A percentile compares a stretch with the other conserved stretches of the same genome.
Conservation (phyloP, 2,329 filamentous ascomycete species). For the Aspergillus fructus region DNA sequence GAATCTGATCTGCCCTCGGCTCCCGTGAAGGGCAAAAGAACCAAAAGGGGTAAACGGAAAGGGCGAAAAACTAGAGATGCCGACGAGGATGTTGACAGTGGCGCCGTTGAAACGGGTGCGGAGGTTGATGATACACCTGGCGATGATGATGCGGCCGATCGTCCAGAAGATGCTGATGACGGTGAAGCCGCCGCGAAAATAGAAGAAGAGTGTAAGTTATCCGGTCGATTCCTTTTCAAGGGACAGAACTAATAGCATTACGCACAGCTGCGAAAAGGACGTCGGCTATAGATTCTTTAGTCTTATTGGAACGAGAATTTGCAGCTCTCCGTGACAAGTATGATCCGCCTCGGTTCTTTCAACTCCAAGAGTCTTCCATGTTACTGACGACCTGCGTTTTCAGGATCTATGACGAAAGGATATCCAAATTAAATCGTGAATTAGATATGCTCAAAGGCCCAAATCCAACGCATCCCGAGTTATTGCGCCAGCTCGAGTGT, state of each 20-base stretch:
- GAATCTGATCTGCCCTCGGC: slow-evolving; percentile 31
- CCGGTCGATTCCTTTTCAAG: not conserved
- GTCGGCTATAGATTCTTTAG: slow-evolving; percentile 75
- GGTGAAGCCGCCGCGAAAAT: slow-evolving; percentile 46
- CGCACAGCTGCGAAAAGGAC: slow-evolving; percentile 71
- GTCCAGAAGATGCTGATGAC: slow-evolving; percentile 46
- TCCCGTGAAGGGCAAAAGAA: slow-evolving; percentile 39
- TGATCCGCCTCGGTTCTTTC: slow-evolving; percentile 17
- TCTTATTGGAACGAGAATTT: slow-evolving; percentile 84
- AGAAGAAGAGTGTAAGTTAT: slow-evolving; percentile 52
- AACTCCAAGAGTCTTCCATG: not conserved
- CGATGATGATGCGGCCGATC: slow-evolving; percentile 50
- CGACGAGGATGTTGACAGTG: slow-evolving; percentile 38
- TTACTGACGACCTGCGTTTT: slow-evolving; percentile 14
- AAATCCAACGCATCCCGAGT: slow-evolving; percentile 78
- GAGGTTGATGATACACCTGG: slow-evolving; percentile 50
- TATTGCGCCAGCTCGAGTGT: slow-evolving; percentile 83
- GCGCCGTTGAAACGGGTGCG: slow-evolving; percentile 41
- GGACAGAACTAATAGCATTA: not conserved
- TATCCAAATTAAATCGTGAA: slow-evolving; percentile 74
- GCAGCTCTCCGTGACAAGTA: slow-evolving; percentile 70
- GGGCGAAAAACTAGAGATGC: slow-evolving; percentile 41
- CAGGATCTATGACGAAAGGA: slow-evolving; percentile 83
- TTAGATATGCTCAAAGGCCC: slow-evolving; percentile 59
- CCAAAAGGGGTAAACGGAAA: slow-evolving; percentile 49